Evolutionary conservation across 176 grass and related monocot genomes (phyloP), one percentile per base, ranked within the genome.

Genomic region (Oryza brachyantha): DNA sequence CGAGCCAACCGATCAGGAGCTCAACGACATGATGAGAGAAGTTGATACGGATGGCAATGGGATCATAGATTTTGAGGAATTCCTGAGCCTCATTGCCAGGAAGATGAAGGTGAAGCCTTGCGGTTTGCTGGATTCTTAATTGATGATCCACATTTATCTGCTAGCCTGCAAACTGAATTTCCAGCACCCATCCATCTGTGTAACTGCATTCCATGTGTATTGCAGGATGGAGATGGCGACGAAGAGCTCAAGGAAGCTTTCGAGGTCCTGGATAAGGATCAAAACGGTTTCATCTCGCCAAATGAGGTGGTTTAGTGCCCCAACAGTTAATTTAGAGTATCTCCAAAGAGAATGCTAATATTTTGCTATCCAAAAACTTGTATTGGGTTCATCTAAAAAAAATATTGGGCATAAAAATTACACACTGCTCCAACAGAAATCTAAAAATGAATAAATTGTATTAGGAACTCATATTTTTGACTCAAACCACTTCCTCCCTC

Each of bases 201-300:
- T 26, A 62, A 43, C 11, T 50, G 43, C 8, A 79, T 39, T 54
- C 8, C 8, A n/a, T 39, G 21, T 4, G 11, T 1, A 68, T 42
- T 62, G 57, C 45, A 97, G 93, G 90, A 93, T 17, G 72, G 79
- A 0, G 86, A 93, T 40, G 83, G 36, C 0, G 90, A 97, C 3
- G 93, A 97, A 43, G 93, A 91, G 69, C 81, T 97, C 21, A 93
- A 83, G 64, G 90, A 93, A 88, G 90, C 93, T 37, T 97, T 97
- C 10, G 76, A 88, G 38, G 86, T 97, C 46, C 91, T 97, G 12
- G 93, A 97, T 65, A 91, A 83, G 71, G 93, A 97, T 31, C 69
- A 73, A n/a, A 91, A 97, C 45, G 93, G 90, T 14, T 93, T 93
- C 6, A 97, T 97, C 73, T 97, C 93, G 64, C 83, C 81, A 40